Evolutionary conservation across 495 filamentous ascomycete species (phyloP).

Genomic region (Penicillium turbatum): DNA sequence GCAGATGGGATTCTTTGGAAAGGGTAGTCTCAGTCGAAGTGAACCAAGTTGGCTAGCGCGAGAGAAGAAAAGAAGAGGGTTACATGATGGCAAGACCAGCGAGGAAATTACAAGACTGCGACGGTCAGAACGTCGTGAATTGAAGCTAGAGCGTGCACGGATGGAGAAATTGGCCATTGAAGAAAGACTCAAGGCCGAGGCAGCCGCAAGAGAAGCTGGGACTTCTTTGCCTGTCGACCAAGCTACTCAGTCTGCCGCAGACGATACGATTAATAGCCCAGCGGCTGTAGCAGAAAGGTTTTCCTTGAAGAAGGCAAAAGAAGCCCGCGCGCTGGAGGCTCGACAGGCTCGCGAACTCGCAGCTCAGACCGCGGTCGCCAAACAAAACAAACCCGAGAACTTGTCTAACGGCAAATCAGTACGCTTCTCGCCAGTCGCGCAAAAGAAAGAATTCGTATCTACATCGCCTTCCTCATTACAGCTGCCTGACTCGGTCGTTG

Average conservation of each 20-base stretch:
- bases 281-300: conserved; percentile 30
- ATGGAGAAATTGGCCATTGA: conserved; percentile 77
- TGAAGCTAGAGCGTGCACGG: conserved; percentile 87
- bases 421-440: conserved; percentile 58
- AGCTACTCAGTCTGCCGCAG: conserved; percentile 11
- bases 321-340: conserved; percentile 31
- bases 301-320: conserved; percentile 41
- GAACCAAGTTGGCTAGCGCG: conserved; percentile 89
- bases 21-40: conserved; percentile 85
- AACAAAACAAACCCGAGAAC: conserved; percentile 3
- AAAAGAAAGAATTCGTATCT: conserved; percentile 51
- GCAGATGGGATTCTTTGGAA: conserved; percentile 95
- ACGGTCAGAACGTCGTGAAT: conserved; percentile 71
- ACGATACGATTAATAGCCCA: conserved; percentile 19
- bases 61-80: conserved; percentile 66
- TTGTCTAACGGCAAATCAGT: conserved; percentile 53
- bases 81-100: conserved; percentile 58
- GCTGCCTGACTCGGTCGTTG: conserved; percentile 9
- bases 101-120: conserved; percentile 75
- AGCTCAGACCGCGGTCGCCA: conserved; percentile 15
- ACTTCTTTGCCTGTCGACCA: conserved; percentile 1
- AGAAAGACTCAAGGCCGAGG: conserved; percentile 60
- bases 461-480: conserved; percentile 38
- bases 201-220: conserved; percentile 35
- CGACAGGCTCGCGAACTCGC: conserved; percentile 25